Evolutionary conservation across 1,284 basidiomycete species (phyloP), one percentile per base, ranked within the genome.

Genomic region (Ceratobasidium sp.): DNA sequence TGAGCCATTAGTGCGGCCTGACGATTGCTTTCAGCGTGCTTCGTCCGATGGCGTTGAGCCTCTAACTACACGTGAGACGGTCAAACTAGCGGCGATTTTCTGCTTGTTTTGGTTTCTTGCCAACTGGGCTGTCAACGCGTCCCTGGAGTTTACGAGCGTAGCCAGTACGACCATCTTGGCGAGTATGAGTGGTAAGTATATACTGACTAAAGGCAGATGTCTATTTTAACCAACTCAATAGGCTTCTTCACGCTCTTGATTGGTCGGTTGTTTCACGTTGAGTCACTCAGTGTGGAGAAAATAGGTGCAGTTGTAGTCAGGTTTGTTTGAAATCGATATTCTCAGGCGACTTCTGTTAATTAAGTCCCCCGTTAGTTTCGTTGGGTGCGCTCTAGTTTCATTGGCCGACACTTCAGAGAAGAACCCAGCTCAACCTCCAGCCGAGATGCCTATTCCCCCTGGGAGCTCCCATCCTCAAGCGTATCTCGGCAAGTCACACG

Each of bases 231-330:
- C 13, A 37, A 8, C 11, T 39, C 39, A 41, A 49, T 80, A 95
- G 96, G 97, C 3, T 96, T 99, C 83, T 98, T 98, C 81, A 99
- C 97, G 0, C 84, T 99, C 51, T 90, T 86, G 0, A 84, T 98
- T 53, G 97, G 97, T 2, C 86, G 92, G n/a, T 77, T 95, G 49
- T 92, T 94, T 77, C 87, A 88, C 13, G 93, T 98, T 9, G 98
- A 99, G 81, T 84, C 83, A 7, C 83, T 98, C 74, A 92, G 92
- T 0, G 68, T 88, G 1, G 84, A 88, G 9, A 98, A 98, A 82
- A 83, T 96, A 49, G 83, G 85, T n/a, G 92, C 96, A 19, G 96
- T 98, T 0, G 79, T 90, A 9, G 87, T 89, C 14, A 95, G 93
- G 95, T 94, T 78, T 71, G 85, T 58, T 41, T 22, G n/a, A 1